Conservation (phyloP, 1,284 basidiomycete species). For the Hemileia vastatrix region DNA sequence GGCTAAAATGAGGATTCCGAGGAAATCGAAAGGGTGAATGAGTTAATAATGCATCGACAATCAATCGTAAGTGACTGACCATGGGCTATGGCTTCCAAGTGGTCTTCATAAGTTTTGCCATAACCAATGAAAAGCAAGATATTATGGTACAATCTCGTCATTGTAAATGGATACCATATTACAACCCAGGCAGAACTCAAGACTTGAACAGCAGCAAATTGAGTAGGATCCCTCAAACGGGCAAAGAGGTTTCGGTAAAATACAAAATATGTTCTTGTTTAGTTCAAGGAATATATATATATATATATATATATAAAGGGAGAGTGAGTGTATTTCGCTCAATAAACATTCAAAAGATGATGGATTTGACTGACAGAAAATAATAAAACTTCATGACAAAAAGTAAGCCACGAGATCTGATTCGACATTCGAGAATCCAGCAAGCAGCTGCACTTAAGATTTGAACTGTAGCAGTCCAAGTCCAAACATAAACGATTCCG, state of each 20-base stretch:
- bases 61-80: conserved; percentile 28
- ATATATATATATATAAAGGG: conserved; percentile 13
- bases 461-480: conserved; percentile 51
- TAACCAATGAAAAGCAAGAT: conserved; percentile 48
- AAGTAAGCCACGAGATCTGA: conserved; percentile 50
- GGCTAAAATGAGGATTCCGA: conserved; percentile 25
- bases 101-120: conserved; percentile 49
- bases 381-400: conserved; percentile 49
- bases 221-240: conserved; percentile 39
- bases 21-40: neutral
- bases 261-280: conserved; percentile 35
- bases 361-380: conserved; percentile 39
- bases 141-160: conserved; percentile 48
- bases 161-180: conserved; percentile 51
- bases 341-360: conserved; percentile 44
- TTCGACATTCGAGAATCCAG: conserved; percentile 51
- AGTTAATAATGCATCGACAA: no score
- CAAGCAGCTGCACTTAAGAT: conserved; percentile 48
- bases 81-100: conserved; percentile 48
- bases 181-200: conserved; percentile 51
- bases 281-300: conserved; percentile 40
- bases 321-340: neutral
- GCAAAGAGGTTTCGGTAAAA: conserved; percentile 48
- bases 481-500: conserved; percentile 52
- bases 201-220: conserved; percentile 51